phyloP scores from a whole-genome alignment of 176 grass and related monocot genomes.

The Cymbopogon citratus region DNA sequence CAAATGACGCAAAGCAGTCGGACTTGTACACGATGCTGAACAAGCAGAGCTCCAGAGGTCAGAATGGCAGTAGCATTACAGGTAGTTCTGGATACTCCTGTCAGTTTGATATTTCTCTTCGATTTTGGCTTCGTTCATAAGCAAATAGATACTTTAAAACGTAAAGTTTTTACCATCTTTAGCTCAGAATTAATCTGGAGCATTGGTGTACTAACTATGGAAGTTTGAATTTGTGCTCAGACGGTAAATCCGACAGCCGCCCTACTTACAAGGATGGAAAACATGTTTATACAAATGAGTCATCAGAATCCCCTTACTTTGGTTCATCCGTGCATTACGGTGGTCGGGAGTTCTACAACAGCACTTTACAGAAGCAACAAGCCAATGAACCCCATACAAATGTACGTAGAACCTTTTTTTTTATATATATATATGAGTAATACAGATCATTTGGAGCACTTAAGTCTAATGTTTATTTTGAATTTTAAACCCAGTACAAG shows the following conservation, averaged over 20 bases:
- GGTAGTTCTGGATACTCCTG: constrained; percentile 17
- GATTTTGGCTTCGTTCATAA: background rate
- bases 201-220: background rate
- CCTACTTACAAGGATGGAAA: constrained; percentile 46
- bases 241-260: constrained; percentile 42
- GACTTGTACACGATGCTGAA: constrained; percentile 46
- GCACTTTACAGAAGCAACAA: constrained; percentile 33
- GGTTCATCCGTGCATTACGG: constrained; percentile 85
- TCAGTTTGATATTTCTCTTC: background rate
- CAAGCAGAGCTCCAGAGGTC: constrained; percentile 41
- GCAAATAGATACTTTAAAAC: background rate
- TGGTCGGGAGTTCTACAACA: constrained; percentile 76
- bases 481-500: constrained; percentile 53
- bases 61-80: constrained; percentile 27
- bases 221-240: constrained; percentile 24
- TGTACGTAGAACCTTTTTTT: constrained; percentile 7
- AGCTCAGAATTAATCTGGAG: background rate
- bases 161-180: background rate
- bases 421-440: background rate
- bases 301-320: constrained; percentile 65
- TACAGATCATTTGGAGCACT: background rate
- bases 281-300: constrained; percentile 31
- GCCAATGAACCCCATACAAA: constrained; percentile 27
- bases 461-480: background rate
- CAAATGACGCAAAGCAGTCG: constrained; percentile 27